Evolutionary conservation across 2,329 filamentous ascomycete genomes (phyloP), one percentile per base, ranked within the genome.

Genomic region (Talaromyces rugulosus): DNA sequence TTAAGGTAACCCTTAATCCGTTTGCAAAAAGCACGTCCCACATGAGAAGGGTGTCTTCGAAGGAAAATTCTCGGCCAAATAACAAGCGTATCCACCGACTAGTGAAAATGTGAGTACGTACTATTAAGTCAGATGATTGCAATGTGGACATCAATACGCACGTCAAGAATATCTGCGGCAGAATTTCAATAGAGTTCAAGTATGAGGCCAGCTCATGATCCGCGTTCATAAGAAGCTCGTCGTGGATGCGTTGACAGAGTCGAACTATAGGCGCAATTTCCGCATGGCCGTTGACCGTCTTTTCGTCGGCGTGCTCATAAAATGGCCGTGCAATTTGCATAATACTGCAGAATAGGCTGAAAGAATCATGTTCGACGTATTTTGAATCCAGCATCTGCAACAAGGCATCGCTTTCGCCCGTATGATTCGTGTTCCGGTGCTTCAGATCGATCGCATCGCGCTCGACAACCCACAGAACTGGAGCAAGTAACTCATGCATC

Each of bases 101-200:
- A 47, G 5, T 30, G 50, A 55, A 42, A 63, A 47, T 14, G 55
- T 47, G 44, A 47, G 44, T 27, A 23, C 23, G 44, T 27, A 23
- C 23, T 23, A 8, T 18, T 23, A n/a, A 36, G 11, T 36, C 11
- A 40, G 44, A 47, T 23, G 8, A 47, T 5, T 47, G 23, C 2
- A 54, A 30, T 5, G n/a, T 5, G 4, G 60, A 55, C 16, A 18
- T 59, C 6, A 34, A n/a, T 12, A 72, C 85, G 74, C 77, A 95
- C 90, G 98, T 96, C 28, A 98, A 80, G 71, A 98, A 99, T 57
- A 99, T 94, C 70, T 99, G 95, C 1, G 95, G 95, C n/a, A 97
- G 79, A 64, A 99, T 88, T 63, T 97, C 94, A 54, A 97, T 88
- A 63, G 86, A 85, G 62, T 87, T 88, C 18, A 99, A 82, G 74